Conservation (phyloP, 2,329 filamentous ascomycete species). For the Hypoxylon sp. region DNA sequence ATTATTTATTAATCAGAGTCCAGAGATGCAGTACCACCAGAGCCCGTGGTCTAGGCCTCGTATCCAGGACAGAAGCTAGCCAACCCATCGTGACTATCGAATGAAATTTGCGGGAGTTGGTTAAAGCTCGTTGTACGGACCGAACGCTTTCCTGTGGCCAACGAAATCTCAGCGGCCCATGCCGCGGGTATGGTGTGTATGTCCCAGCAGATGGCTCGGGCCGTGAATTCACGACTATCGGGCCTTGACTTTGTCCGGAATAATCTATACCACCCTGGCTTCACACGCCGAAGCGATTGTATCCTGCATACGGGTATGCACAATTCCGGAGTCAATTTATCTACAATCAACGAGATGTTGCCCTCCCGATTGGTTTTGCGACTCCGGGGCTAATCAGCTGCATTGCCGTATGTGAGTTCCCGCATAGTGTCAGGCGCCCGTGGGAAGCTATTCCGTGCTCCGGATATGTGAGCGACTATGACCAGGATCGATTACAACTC, state of each 20-base stretch:
- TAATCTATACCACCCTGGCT: background rate
- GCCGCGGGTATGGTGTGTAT: background rate
- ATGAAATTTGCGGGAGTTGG: background rate
- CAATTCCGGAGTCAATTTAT: background rate
- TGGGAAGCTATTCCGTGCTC: background rate
- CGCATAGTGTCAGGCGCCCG: background rate
- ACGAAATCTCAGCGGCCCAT: background rate
- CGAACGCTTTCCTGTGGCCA: conserved; percentile 11
- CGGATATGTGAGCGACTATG: background rate
- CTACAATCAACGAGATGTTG: background rate
- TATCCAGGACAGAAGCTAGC: background rate
- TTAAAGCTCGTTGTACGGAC: conserved; percentile 11
- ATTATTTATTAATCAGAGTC: background rate
- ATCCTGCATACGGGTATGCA: conserved; percentile 9
- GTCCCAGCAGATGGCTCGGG: conserved; percentile 5
- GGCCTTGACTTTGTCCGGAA: background rate
- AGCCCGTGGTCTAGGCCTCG: background rate
- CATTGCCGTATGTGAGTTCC: background rate
- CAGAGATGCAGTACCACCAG: background rate
- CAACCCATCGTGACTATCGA: background rate
- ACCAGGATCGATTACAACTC: too few species aligned
- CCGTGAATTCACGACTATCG: conserved; percentile 5
- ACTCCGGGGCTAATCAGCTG: background rate
- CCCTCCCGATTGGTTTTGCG: conserved; percentile 2
- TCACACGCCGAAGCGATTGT: background rate